phyloP scores from a whole-genome alignment of 2,329 filamentous ascomycete species.

The Colletotrichum costaricense region DNA sequence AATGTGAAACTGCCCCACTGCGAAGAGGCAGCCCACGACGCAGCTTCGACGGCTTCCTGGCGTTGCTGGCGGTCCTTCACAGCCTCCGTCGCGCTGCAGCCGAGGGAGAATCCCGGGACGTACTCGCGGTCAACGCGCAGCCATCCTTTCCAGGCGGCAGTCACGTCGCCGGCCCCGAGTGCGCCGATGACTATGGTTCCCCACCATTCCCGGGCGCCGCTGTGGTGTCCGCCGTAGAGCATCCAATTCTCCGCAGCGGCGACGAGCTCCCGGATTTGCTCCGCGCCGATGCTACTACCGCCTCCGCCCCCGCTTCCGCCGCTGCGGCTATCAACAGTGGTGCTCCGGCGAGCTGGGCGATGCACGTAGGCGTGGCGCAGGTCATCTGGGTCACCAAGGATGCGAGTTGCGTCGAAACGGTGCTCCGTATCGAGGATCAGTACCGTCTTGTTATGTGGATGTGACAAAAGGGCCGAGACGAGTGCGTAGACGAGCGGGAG shows the following conservation, averaged over 20 bases:
- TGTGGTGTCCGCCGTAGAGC: slow-evolving; percentile 60
- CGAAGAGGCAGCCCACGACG: slow-evolving; percentile 60
- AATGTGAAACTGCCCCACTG: slow-evolving; percentile 60
- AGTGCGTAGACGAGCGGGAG: slow-evolving; percentile 68
- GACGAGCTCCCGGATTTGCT: slow-evolving; percentile 48
- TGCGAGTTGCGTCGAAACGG: slow-evolving; percentile 64
- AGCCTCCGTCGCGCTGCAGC: slow-evolving; percentile 57
- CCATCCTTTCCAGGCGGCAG: slow-evolving; percentile 62
- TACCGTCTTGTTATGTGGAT: slow-evolving; percentile 60
- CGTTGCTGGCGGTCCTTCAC: slow-evolving; percentile 52
- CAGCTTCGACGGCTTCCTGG: slow-evolving; percentile 52
- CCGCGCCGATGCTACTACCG: slow-evolving; percentile 32
- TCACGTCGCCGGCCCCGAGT: slow-evolving; percentile 44
- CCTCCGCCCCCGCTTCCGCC: slow-evolving; percentile 5
- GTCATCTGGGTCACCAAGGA: slow-evolving; percentile 51
- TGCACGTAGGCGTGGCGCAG: slow-evolving; percentile 64
- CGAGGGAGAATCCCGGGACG: slow-evolving; percentile 51
- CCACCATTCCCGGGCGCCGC: slow-evolving; percentile 64
- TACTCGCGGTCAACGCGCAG: slow-evolving; percentile 59
- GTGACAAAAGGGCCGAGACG: slow-evolving; percentile 60
- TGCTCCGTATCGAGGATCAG: slow-evolving; percentile 66
- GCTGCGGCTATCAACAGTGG: slow-evolving; percentile 37
- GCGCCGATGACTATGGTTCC: slow-evolving; percentile 66
- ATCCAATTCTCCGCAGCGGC: slow-evolving; percentile 58
- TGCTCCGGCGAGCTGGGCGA: slow-evolving; percentile 47